Evolutionary conservation across 441 rosid genomes (phyloP).

Genomic region (Cnidoscolus chayamansa): DNA sequence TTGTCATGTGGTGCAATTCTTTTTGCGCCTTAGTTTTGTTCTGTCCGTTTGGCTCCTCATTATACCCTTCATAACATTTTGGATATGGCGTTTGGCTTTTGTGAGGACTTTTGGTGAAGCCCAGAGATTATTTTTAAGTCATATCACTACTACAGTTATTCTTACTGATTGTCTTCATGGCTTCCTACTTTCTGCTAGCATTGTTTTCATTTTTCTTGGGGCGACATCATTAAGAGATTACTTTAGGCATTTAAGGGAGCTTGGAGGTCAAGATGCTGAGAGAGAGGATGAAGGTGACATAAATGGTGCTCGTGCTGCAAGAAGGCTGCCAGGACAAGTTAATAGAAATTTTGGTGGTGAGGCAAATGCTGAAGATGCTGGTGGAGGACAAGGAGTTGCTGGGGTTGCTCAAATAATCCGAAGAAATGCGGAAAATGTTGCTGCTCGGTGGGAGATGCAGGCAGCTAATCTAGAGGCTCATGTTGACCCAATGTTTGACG

Average conservation of each 20-base stretch:
- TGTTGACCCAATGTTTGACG: conserved; percentile 99
- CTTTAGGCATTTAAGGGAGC: conserved; percentile 90
- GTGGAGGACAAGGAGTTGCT: conserved; percentile 70
- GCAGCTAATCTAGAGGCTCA: conserved; percentile 99
- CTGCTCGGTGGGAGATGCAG: conserved; percentile 97
- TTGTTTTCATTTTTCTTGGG: conserved; percentile 96
- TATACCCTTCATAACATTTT: conserved; percentile 92
- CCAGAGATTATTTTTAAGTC: conserved; percentile 89
- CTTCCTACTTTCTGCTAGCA: conserved; percentile 96
- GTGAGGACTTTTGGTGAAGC: conserved; percentile 93
- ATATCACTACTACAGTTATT: conserved; percentile 75
- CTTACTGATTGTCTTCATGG: conserved; percentile 99
- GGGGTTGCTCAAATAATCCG: conserved; percentile 71
- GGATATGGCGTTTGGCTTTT: conserved; percentile 98
- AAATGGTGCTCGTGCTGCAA: conserved; percentile 85
- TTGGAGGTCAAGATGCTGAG: conserved; percentile 93
- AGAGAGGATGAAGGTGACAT: conserved; percentile 93
- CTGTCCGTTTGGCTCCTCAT: conserved; percentile 97
- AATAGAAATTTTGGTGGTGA: conserved; percentile 81
- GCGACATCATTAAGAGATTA: conserved; percentile 98
- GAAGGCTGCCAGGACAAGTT: conserved; percentile 65
- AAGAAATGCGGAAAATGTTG: conserved; percentile 95
- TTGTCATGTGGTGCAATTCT: conserved; percentile 87
- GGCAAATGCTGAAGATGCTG: conserved; percentile 77
- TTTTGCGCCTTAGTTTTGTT: conserved; percentile 90